Percentiles rank a stretch among this genome's conserved stretches.
Evolutionary conservation across 441 rosid genomes (phyloP).

Genomic region (Melastoma candidum): DNA sequence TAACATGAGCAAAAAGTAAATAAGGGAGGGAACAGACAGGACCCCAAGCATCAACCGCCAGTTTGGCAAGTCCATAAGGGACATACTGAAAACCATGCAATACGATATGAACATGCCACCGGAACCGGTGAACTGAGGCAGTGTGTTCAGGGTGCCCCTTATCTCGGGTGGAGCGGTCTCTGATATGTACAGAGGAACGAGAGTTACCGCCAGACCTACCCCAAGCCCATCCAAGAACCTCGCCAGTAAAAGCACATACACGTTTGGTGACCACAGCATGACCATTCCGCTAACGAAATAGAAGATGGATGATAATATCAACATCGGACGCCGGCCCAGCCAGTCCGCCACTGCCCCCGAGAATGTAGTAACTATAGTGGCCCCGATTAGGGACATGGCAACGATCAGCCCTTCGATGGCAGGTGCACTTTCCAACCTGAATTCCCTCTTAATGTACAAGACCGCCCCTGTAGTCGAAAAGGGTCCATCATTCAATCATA

Average conservation of each 20-base stretch:
- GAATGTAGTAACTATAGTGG: conserved; percentile 12
- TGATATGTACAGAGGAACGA: conserved; percentile 16
- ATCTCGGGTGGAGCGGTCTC: conserved; percentile 16
- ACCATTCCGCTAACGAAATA: conserved; percentile 10
- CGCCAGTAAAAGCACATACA: conserved; percentile 11
- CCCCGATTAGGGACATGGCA: conserved; percentile 16
- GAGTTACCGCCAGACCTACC: conserved; percentile 14
- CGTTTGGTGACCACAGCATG: conserved; percentile 19
- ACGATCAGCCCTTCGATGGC: conserved; percentile 12
- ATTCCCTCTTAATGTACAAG: conserved; percentile 17
- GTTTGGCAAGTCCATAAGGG: conserved; percentile 10
- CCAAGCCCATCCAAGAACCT: conserved; percentile 17
- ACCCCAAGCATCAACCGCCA: conserved; percentile 22
- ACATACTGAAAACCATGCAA: conserved; percentile 18
- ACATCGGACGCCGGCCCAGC: conserved; percentile 17
- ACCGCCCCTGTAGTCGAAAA: conserved; percentile 13
- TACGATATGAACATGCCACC: conserved; percentile 14
- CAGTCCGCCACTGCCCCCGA: conserved; percentile 17
- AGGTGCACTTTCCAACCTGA: conserved; percentile 9
- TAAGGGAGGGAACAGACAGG: conserved; percentile 12
- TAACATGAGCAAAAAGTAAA: conserved; percentile 2
- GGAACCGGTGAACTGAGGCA: conserved; percentile 14
- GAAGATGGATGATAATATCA: conserved; percentile 11
- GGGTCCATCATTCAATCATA: neutral
- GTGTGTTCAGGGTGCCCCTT: conserved; percentile 16